Evolutionary conservation across 305 asterid species (phyloP).

Genomic region (Rubia occidens): DNA sequence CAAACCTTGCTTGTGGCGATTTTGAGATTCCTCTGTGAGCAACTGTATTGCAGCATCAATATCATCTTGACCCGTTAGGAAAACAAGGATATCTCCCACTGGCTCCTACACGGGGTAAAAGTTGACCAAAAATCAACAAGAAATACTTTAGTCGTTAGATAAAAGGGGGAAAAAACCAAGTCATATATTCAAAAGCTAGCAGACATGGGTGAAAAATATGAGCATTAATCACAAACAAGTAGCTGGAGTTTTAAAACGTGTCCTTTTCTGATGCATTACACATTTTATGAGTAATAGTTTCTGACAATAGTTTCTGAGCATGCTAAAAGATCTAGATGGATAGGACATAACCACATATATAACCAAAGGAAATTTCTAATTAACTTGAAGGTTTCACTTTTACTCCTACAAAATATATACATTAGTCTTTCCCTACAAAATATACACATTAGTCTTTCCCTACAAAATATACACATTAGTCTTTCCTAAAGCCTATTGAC

Average conservation of each 20-base stretch:
- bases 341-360: not conserved
- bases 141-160: no score
- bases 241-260: not conserved
- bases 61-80: slow-evolving; percentile 96
- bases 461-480: not conserved
- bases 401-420: not conserved
- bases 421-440: not conserved
- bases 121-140: slow-evolving; percentile 4
- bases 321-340: not conserved
- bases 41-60: slow-evolving; percentile 82
- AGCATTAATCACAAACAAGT: not conserved
- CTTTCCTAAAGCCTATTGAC: not conserved
- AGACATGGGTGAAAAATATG: not conserved
- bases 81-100: slow-evolving; percentile 79
- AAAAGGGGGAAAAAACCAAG: not conserved
- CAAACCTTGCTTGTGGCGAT: slow-evolving; percentile 50
- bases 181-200: not conserved
- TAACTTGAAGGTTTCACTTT: not conserved
- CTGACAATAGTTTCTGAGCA: not conserved
- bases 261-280: not conserved
- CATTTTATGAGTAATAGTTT: not conserved
- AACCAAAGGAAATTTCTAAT: not conserved
- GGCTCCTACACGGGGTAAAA: slow-evolving; percentile 57
- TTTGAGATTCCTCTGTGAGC: slow-evolving; percentile 71
- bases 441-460: no score